Conservation (phyloP, 306 rosid species). For the Luffa aegyptiaca region DNA sequence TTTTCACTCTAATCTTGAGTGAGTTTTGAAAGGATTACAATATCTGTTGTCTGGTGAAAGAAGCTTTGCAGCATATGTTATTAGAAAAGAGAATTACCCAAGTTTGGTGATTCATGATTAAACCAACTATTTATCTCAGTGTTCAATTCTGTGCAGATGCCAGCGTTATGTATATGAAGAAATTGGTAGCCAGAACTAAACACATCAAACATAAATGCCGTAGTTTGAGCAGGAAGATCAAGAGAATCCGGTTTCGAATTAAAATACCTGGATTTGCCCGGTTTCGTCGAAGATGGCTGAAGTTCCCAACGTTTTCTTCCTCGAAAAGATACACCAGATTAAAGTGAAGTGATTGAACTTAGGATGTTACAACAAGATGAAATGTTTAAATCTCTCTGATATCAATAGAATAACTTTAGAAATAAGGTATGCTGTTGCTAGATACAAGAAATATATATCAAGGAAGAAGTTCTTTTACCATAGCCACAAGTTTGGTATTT, state of each 20-base stretch:
- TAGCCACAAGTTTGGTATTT: not conserved
- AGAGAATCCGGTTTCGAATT: constrained; percentile 43
- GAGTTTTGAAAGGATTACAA: not conserved
- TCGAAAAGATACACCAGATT: constrained; percentile 42
- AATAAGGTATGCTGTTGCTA: not conserved
- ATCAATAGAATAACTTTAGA: not conserved
- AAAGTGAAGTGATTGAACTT: constrained; percentile 21
- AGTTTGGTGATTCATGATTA: not conserved
- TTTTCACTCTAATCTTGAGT: not conserved
- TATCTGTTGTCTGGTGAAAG: not conserved
- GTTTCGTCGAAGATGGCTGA: constrained; percentile 63
- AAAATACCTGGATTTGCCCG: constrained; percentile 61
- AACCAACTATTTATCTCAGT: constrained; percentile 10
- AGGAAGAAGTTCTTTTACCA: not conserved
- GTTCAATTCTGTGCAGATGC: constrained; percentile 21
- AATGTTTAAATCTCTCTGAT: not conserved
- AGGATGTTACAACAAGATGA: not conserved
- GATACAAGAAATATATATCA: not conserved
- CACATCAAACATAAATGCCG: constrained; percentile 43
- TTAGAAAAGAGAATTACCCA: not conserved
- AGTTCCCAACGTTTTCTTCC: constrained; percentile 52
- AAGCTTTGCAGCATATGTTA: not conserved
- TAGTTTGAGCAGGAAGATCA: constrained; percentile 41
- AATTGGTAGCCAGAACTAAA: constrained; percentile 33
- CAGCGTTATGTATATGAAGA: constrained; percentile 32